phyloP scores from a whole-genome alignment of 106 monocot genomes.

The Posidonia australis region DNA sequence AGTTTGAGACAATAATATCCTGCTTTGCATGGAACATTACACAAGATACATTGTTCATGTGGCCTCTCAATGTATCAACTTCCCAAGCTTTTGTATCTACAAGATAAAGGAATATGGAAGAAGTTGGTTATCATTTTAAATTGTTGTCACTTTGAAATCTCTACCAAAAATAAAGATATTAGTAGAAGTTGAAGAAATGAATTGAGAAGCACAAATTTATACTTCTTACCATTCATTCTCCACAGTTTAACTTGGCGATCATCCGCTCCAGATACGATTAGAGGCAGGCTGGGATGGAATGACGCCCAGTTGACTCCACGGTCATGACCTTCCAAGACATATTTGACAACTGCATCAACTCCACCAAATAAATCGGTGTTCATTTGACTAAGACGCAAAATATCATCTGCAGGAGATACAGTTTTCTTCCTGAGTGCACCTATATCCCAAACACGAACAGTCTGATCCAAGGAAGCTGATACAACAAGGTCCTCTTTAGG shows the following conservation, averaged over 20 bases:
- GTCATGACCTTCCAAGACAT: slow-evolving; percentile 89
- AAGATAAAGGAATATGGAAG: not conserved
- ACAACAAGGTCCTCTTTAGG: slow-evolving; percentile 85
- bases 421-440: slow-evolving; percentile 79
- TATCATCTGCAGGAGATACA: slow-evolving; percentile 79
- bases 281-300: slow-evolving; percentile 73
- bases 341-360: slow-evolving; percentile 87
- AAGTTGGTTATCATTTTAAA: not conserved
- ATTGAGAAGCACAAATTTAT: not conserved
- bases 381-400: slow-evolving; percentile 74
- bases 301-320: slow-evolving; percentile 89
- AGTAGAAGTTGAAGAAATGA: not conserved
- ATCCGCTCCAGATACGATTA: slow-evolving; percentile 86
- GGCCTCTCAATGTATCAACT: slow-evolving; percentile 82
- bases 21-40: slow-evolving; percentile 90
- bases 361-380: slow-evolving; percentile 87
- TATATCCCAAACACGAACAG: slow-evolving; percentile 88
- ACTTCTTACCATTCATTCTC: slow-evolving; percentile 74
- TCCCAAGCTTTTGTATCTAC: slow-evolving; percentile 93
- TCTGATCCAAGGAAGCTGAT: slow-evolving; percentile 86
- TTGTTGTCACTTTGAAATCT: no score
- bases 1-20: slow-evolving; percentile 86
- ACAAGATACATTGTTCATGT: slow-evolving; percentile 87
- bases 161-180: no score
- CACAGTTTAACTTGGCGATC: slow-evolving; percentile 86